Evolutionary conservation across 164 flowering plant species (phyloP), one percentile per base, ranked within the genome.

Genomic region (Paratinospora sagittata): DNA sequence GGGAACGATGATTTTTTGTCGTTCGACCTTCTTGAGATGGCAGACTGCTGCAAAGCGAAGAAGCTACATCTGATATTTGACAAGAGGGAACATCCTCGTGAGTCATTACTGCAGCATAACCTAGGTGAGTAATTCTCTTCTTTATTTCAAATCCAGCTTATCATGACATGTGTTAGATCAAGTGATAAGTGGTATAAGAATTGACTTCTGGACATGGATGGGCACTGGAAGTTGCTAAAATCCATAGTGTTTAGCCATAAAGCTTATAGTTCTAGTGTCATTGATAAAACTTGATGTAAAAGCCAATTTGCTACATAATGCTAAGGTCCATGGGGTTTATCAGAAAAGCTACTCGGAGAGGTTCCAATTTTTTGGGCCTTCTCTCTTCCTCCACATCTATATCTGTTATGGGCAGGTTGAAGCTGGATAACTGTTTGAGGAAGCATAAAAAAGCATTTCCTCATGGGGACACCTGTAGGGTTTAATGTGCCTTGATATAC

Each of bases 11-110:
- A 90, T 17, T 85, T 84, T 81, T 78, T 94, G 81, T 76, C 88
- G 78, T 92, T 89, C 82, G 98, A 94, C 73, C 90, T 94, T 73
- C 92, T 94, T 64, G 97, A 94, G 80, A 80, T 94, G 84, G 98
- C 97, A 66, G 98, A 94, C 83, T 87, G 97, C 79, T 92, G 97
- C 82, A 84, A 84, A 81, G 91, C 97, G 21, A 86, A 78, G 70
- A 94, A 85, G 80, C 79, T 94, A 36, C 97, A 90, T 77, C 67
- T 94, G 55, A 85, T 92, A 61, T 81, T 88, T 80, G 98, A 94
- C 84, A 89, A 86, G 82, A 82, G 97, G 70, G 88, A 86, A 69
- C 98, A 94, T 82, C 83, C 93, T 67, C 79, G 89, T 30, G 92
- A 87, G 81, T 85, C 93, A 58, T 72, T 94, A 77, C 81, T 94